Base-by-base conservation (phyloP, 2,329 filamentous ascomycete species). In the Colletotrichum sp. region DNA sequence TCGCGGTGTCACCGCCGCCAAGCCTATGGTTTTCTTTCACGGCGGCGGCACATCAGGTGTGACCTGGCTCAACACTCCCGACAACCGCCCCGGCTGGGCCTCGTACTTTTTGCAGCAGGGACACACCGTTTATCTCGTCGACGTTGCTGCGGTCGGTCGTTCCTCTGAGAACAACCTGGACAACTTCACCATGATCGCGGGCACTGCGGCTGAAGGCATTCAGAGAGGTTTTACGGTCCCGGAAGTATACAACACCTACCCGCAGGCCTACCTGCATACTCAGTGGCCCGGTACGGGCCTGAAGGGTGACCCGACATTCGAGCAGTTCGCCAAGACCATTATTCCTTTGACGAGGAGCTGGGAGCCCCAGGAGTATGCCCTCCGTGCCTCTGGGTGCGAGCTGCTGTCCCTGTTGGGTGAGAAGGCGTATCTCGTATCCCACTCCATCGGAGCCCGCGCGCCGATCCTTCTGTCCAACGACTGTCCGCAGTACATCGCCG, bases 31-130 rank as follows among this genome's bases (percentile, higher is more conserved):
- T 7, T 71, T 75, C 68, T 75, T 77, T 48, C 75, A 77, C 36
- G 75, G 75, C 24, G 75, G 75, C 8, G 72, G 72, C 26, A 71
- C 72, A 2, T 59, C 75, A 10, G 72, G 67, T 6, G 72, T 77
- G 7, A 75, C 72, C 6, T 88, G 84, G 83, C 79, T 86, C 16
- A 85, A 85, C 48, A 90, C 88, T 21, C 88, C 89, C 7, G 87
- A 90, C 71, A 84, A 85, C 16, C 78, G 82, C 3, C 82, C 83
- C 2, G 88, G 88, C 10, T 90, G 88, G 88, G 85, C 87, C 0
- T 84, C 84, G 0, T 86, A 81, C 68, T 90, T 90, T 63, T 78
- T 88, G 2, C 77, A 78, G 0, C 77, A 82, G 28, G 87, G 87
- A 4, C 86, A 86, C 65, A 81, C 80, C 3, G 85, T 90, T 12